Base-by-base conservation (phyloP, 1,139 yeast species). In the Nakaseomyces nivariensis region DNA sequence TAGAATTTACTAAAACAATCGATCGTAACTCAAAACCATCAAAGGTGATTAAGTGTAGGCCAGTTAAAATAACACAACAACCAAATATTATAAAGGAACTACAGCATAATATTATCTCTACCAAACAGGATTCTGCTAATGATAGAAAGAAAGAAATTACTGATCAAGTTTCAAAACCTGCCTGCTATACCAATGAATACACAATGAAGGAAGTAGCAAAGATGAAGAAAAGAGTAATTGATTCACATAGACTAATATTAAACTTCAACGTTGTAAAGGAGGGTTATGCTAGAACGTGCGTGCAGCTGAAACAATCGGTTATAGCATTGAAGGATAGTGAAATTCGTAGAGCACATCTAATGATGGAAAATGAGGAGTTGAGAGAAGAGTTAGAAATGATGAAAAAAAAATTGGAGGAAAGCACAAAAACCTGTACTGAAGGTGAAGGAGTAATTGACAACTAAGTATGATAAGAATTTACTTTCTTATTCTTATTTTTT, bases 321-420 rank as follows among this genome's bases (percentile, higher is more conserved):
- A 51, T 52, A 36, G 66, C 63, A 46, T 53, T 70, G 48, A 68
- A 63, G 48, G 67, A 63, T 45, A 66, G 69, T 46, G 73, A 70
- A 54, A 53, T 57, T 45, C 63, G 60, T 49, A 65, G 72, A 55
- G 63, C 67, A 11, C 66, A 63, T 46, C 52, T 64, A 25, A 48
- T 59, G 45, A 52, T 56, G 29, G 67, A 64, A 46, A 64, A 64
- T 51, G 62, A 64, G 51, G 56, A 56, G 24, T 49, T 60, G 45
- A 57, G 54, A 46, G 49, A 52, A 43, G 52, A 57, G 41, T 48
- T 53, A 46, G 43, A 51, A n/a, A 50, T 48, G 26, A 42, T 56
- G 48, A 50, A 50, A 34, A 50, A 45, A 31, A 48, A 41, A 36
- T 37, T 51, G 47, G 31, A 38, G 17, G 7, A 24, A 13, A 13